These are phyloP conservation scores for Westerdykella ornata DNA, from an alignment of 2,329 filamentous ascomycete genomes.

Conservation along the genomic window DNA sequence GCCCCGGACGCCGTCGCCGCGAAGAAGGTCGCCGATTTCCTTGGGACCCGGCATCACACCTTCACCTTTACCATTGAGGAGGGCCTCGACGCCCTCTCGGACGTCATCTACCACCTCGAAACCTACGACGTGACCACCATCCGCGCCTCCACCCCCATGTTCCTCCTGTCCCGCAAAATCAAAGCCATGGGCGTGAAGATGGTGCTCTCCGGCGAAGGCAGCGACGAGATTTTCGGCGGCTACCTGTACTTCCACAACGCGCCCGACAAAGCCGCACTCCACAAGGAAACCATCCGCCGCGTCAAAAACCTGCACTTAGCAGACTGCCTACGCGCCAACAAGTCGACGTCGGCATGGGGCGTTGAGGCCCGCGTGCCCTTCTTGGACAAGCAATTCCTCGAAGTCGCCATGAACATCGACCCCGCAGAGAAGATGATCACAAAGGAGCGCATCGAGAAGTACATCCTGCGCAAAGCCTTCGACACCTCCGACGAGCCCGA, in stretches of 20 bases:
- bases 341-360: conserved; percentile 97
- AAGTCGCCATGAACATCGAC: conserved; percentile 88
- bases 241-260: conserved; percentile 98
- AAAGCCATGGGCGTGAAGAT: conserved; percentile 99
- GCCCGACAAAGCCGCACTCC: conserved; percentile 85
- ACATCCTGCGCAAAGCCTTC: conserved; percentile 95
- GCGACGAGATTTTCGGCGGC: conserved; percentile 96
- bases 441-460: conserved; percentile 86
- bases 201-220: conserved; percentile 94
- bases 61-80: conserved; percentile 99
- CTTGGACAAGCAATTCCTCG: conserved; percentile 94
- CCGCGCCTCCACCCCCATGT: conserved; percentile 97
- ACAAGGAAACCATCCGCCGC: conserved; percentile 86
- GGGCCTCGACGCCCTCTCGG: conserved; percentile 89
- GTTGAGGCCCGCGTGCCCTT: conserved; percentile 97
- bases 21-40: conserved; percentile 87
- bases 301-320: conserved; percentile 94
- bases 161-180: conserved; percentile 94
- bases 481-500: conserved; percentile 83
- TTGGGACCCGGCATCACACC: conserved; percentile 95
- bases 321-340: conserved; percentile 98
- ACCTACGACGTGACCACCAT: conserved; percentile 98
- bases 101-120: conserved; percentile 97
- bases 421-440: conserved; percentile 94
- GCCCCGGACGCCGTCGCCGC: conserved; percentile 91